phyloP scores from a whole-genome alignment of 2,329 filamentous ascomycete species.

The Talaromyces sp. region DNA sequence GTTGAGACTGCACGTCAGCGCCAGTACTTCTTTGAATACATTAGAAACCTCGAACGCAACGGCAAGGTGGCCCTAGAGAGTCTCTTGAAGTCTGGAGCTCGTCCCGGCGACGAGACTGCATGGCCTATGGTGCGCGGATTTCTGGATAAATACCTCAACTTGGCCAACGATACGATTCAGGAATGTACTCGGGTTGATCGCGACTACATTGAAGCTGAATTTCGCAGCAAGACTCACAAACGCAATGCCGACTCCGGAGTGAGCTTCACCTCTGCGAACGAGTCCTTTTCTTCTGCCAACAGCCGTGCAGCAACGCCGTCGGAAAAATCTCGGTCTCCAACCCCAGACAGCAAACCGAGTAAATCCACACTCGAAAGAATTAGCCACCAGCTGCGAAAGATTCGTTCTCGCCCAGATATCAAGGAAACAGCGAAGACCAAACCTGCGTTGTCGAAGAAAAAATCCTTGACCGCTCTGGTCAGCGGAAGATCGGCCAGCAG shows the following conservation, averaged over 20 bases:
- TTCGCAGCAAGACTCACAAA: slow-evolving; percentile 37
- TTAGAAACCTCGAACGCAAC: slow-evolving; percentile 55
- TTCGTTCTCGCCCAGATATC: slow-evolving; percentile 20
- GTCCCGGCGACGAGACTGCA: slow-evolving; percentile 51
- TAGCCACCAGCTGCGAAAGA: slow-evolving; percentile 55
- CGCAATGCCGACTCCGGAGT: slow-evolving; percentile 64
- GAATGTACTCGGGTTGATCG: slow-evolving; percentile 54
- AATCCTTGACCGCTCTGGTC: slow-evolving; percentile 53
- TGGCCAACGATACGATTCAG: slow-evolving; percentile 60
- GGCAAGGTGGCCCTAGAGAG: slow-evolving; percentile 53
- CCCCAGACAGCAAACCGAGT: slow-evolving; percentile 26
- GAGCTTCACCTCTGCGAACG: slow-evolving; percentile 49
- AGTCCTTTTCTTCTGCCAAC: slow-evolving; percentile 31
- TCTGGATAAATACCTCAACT: slow-evolving; percentile 57
- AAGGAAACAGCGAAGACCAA: slow-evolving; percentile 28
- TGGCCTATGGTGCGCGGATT: slow-evolving; percentile 52
- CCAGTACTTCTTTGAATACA: slow-evolving; percentile 62
- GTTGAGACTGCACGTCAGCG: slow-evolving; percentile 48
- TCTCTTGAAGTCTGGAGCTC: slow-evolving; percentile 54
- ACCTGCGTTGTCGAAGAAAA: slow-evolving; percentile 44
- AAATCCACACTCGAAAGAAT: slow-evolving; percentile 53
- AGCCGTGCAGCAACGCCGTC: slow-evolving; percentile 19
- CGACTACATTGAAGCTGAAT: slow-evolving; percentile 34
- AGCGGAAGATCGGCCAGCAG: slow-evolving; percentile 37
- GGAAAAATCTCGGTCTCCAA: slow-evolving; percentile 44